These are phyloP conservation scores for Adiantum capillusveneris DNA, from an alignment of 75 land plant species.

Conservation along the genomic window DNA sequence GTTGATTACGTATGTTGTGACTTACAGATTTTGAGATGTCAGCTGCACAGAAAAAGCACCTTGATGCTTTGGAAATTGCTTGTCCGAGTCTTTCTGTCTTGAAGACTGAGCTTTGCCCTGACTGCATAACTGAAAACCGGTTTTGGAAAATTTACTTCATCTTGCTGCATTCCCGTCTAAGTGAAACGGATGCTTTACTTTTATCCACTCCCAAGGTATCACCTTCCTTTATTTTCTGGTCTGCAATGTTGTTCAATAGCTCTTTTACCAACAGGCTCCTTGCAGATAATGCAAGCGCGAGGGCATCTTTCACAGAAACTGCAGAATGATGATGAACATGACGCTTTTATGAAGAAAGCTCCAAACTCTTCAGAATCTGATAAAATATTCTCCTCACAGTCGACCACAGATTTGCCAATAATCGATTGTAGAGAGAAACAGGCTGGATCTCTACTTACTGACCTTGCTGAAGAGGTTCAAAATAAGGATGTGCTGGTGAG, in stretches of 20 bases:
- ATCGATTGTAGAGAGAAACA: too few species aligned
- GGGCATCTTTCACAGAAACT: slow-evolving; percentile 16
- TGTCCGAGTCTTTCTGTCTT: slow-evolving; percentile 12
- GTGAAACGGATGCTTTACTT: slow-evolving; percentile 59
- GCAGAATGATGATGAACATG: slow-evolving; percentile 2
- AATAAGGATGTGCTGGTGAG: too few species aligned
- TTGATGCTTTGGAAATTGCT: slow-evolving; percentile 57
- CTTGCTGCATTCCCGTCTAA: slow-evolving; percentile 68
- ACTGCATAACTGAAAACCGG: slow-evolving; percentile 53
- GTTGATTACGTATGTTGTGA: too few species aligned
- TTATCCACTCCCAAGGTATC: slow-evolving; percentile 75
- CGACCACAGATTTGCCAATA: too few species aligned
- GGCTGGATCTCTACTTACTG: too few species aligned
- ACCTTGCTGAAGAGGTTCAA: too few species aligned
- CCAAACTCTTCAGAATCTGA: too few species aligned
- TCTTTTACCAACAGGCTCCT: background rate
- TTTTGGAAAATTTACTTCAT: slow-evolving; percentile 91
- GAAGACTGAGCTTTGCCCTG: slow-evolving; percentile 72
- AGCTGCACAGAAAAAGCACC: slow-evolving; percentile 69
- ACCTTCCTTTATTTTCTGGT: background rate
- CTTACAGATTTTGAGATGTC: slow-evolving; percentile 68
- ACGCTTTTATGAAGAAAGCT: too few species aligned
- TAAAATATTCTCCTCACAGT: too few species aligned
- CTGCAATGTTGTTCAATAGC: background rate
- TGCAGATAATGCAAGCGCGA: slow-evolving; percentile 43